Evolutionary conservation across 169 alveolate species (phyloP).

Genomic region (Plasmodium cynomolgi): DNA sequence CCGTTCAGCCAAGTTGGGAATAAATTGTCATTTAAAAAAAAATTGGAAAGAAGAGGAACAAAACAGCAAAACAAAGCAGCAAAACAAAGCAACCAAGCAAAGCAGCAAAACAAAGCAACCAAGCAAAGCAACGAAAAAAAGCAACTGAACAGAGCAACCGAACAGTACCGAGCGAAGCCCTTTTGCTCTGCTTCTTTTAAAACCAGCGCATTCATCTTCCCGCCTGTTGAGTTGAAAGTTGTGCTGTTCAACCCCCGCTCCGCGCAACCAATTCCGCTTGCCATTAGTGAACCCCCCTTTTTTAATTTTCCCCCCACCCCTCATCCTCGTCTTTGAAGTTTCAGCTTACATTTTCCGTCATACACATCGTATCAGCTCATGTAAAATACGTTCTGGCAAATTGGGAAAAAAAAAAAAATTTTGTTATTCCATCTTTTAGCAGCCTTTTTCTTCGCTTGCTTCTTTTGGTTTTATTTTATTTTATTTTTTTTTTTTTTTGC

Average conservation of each 20-base stretch:
- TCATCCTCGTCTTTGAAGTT: constrained; percentile 13
- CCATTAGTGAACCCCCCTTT: neutral
- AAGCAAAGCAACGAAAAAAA: neutral
- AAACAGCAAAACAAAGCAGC: neutral
- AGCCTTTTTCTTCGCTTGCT: neutral
- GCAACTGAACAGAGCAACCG: neutral
- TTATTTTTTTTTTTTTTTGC: neutral
- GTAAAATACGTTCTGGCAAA: neutral
- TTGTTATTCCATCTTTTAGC: neutral
- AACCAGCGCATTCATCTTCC: neutral
- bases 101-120: neutral
- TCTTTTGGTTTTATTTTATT: neutral
- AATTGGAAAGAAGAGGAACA: neutral
- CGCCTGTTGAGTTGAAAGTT: neutral
- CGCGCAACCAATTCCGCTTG: neutral
- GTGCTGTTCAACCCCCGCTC: neutral
- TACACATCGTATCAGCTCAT: constrained; percentile 3
- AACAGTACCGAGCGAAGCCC: neutral
- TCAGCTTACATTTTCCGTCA: neutral
- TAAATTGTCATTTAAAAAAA: neutral
- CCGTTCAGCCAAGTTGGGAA: neutral
- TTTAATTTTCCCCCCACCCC: neutral
- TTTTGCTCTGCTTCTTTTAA: neutral
- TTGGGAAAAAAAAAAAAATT: neutral
- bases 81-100: neutral